Evolutionary conservation across 2,329 filamentous ascomycete genomes (phyloP).

Genomic region (Cercospora canescens): DNA sequence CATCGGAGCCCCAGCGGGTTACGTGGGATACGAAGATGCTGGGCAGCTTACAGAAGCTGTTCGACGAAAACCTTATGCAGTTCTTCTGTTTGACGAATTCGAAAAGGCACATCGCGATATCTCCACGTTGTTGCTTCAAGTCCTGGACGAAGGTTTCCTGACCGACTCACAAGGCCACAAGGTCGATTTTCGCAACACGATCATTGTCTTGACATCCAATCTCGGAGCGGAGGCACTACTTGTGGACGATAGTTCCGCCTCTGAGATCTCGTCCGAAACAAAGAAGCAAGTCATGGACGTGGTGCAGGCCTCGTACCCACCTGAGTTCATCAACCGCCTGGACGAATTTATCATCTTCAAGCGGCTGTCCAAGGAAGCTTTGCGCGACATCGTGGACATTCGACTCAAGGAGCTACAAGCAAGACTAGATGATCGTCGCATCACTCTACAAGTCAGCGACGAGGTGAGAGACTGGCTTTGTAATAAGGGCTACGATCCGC

Average conservation of each 20-base stretch:
- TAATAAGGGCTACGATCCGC: constrained; percentile 85
- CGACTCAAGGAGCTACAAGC: constrained; percentile 79
- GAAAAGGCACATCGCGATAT: constrained; percentile 98
- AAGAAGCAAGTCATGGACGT: constrained; percentile 86
- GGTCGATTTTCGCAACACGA: constrained; percentile 93
- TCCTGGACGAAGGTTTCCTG: constrained; percentile 92
- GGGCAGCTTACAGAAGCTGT: constrained; percentile 96
- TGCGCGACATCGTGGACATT: constrained; percentile 93
- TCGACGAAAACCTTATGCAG: constrained; percentile 89
- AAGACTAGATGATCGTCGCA: constrained; percentile 81
- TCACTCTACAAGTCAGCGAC: constrained; percentile 69
- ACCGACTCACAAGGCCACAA: constrained; percentile 96
- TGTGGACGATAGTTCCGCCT: constrained; percentile 38
- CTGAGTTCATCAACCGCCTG: constrained; percentile 94
- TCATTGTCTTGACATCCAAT: constrained; percentile 95
- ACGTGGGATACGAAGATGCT: constrained; percentile 95
- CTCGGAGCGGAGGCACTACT: constrained; percentile 90
- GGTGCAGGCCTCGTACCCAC: constrained; percentile 72
- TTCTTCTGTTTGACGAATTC: constrained; percentile 94
- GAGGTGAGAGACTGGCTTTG: constrained; percentile 84
- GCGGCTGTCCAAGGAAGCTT: constrained; percentile 72
- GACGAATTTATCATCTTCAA: constrained; percentile 98
- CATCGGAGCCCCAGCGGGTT: constrained; percentile 90
- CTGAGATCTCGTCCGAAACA: constrained; percentile 65
- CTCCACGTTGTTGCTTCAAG: constrained; percentile 85